A percentile compares a stretch with the other conserved stretches of the same genome.
phyloP scores from a whole-genome alignment of 2,329 filamentous ascomycete species.

The Helicocarpus griseus region DNA sequence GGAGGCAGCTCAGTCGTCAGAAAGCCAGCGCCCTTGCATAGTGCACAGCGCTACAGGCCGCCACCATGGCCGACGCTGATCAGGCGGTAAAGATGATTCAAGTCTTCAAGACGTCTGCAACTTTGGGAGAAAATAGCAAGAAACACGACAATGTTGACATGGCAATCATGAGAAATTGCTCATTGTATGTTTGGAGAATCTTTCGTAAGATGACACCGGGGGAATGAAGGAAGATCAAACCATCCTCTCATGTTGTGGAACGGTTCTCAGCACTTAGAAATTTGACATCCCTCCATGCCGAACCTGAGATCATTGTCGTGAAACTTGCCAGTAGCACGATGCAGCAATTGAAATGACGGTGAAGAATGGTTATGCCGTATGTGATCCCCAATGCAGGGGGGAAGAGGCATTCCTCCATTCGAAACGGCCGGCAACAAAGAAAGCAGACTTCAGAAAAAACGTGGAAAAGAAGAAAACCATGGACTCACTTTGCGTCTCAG shows the following conservation, averaged over 20 bases:
- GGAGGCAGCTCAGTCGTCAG: neutral
- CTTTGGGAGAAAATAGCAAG: neutral
- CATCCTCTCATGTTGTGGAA: neutral
- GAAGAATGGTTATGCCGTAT: neutral
- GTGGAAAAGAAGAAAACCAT: constrained; percentile 1
- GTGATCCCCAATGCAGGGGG: neutral
- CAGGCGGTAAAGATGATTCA: neutral
- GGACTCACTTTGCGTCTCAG: constrained; percentile 49
- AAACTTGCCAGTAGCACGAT: neutral
- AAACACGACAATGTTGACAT: neutral
- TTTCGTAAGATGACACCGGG: neutral
- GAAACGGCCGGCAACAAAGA: constrained; percentile 1
- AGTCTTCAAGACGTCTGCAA: neutral
- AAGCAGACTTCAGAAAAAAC: constrained; percentile 7
- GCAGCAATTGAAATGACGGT: constrained; percentile 3
- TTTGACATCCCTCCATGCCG: neutral
- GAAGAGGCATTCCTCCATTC: neutral
- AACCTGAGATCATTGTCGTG: neutral
- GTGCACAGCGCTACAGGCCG: neutral
- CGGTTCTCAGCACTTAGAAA: neutral
- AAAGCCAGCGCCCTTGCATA: constrained; percentile 2
- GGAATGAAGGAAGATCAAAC: neutral
- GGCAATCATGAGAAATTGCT: neutral
- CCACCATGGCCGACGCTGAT: neutral
- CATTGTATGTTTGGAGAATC: neutral